Evolutionary conservation across 371 early-diverging fungal species (phyloP).

Genomic region (Mucor indicus): DNA sequence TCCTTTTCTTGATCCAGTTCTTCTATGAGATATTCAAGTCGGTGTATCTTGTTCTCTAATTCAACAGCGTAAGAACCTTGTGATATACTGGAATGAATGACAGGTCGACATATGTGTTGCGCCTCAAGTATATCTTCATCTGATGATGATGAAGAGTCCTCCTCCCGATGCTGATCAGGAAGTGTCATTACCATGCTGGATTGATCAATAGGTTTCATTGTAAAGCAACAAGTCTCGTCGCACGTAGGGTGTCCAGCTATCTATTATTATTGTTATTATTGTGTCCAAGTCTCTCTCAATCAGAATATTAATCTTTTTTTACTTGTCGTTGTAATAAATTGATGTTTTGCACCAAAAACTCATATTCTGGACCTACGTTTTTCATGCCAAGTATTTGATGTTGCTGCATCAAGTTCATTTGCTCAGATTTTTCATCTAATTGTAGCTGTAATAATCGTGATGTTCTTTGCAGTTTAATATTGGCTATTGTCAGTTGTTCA

Average conservation of each 20-base stretch:
- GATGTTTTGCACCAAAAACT: slow-evolving; percentile 49
- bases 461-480: slow-evolving; percentile 43
- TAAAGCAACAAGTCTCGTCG: slow-evolving; percentile 48
- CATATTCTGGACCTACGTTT: slow-evolving; percentile 50
- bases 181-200: slow-evolving; percentile 47
- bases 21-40: slow-evolving; percentile 39
- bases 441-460: slow-evolving; percentile 40
- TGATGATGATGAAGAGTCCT: too few species aligned
- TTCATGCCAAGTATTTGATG: slow-evolving; percentile 45
- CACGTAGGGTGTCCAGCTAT: slow-evolving; percentile 44
- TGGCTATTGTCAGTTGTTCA: slow-evolving; percentile 34
- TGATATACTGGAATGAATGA: slow-evolving; percentile 45
- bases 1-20: slow-evolving; percentile 45
- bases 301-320: not conserved
- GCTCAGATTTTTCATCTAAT: slow-evolving; percentile 30
- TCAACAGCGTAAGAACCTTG: slow-evolving; percentile 46
- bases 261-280: too few species aligned
- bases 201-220: slow-evolving; percentile 45
- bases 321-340: slow-evolving; percentile 50
- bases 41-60: slow-evolving; percentile 35
- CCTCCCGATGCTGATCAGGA: slow-evolving; percentile 24
- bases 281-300: not conserved
- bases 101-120: slow-evolving; percentile 50
- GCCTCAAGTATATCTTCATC: slow-evolving; percentile 41
- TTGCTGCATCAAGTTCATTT: slow-evolving; percentile 15